Evolutionary conservation across 345 rosid species (phyloP), one percentile per base, ranked within the genome.

Genomic region (Heritiera littoralis): DNA sequence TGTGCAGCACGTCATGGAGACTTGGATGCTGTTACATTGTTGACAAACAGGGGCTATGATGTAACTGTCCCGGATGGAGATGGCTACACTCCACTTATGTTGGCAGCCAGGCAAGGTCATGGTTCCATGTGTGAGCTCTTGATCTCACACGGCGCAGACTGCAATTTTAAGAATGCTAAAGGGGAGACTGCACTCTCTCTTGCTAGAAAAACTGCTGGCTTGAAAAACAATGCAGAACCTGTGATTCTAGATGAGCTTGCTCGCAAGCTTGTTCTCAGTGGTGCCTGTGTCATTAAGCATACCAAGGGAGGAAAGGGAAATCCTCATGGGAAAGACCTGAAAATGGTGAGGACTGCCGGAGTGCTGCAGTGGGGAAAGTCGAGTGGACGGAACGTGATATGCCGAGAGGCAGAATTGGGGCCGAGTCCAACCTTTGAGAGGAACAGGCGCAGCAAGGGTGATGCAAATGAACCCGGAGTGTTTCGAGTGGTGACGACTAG

Each of bases 1-100:
- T 96, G 93, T 72, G 99, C 98, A 51, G 98, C 98, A 18, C 92
- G 99, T 66, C 94, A 87, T 58, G 98, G 98, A 64, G 99, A 92
- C 75, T 48, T 88, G 46, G 91, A 85, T 41, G 97, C 99, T 4
- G 98, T 87, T 69, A 79, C 80, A 81, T 84, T 94, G 75, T 79
- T 96, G 83, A 82, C 85, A 20, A 88, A 86, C 30, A 90, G 87
- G 75, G 97, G 94, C 20, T 92, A 89, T 70, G 92, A 88, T 83
- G 91, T 90, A 13, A 95, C 92, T 76, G 78, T 92, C 43, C 88
- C 89, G 0, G 95, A 94, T 51, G 92, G 91, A 38, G 91, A 90
- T n/a, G 97, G 93, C n/a, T 90, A 91, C 82, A 91, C 98, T 71
- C 95, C 99, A 1, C 91, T 96, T 28, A 96, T 96, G 98, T 85